Evolutionary conservation across 2,329 filamentous ascomycete species (phyloP), one percentile per base, ranked within the genome.

Genomic region (Ramularia endophylla): DNA sequence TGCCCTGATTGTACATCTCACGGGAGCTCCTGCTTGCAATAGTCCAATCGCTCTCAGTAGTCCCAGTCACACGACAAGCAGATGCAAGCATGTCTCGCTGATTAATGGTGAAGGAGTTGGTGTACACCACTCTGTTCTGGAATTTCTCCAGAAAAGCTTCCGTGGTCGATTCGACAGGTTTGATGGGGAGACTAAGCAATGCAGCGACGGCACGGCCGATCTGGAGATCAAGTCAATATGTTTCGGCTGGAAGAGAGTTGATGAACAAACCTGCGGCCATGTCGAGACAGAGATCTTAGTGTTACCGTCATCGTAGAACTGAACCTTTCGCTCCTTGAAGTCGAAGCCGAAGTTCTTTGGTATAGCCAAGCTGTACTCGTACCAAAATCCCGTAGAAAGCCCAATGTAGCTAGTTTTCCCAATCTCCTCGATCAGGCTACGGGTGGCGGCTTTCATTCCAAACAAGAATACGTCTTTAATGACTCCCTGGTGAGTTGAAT

Each of bases 51-150:
- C 59, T 62, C 28, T 80, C 74, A 1, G 63, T 73, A 0, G 73
- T 77, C 0, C 72, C 72, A 0, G 75, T 74, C 3, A 80, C 79
- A 0, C 74, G 72, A 52, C 80, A 69, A 9, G 81, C 61, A n/a
- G 71, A 73, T 28, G 74, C 72, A 40, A 85, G 69, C 66, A 85
- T 84, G 8, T 85, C 80, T 8, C 70, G 68, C 59, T 86, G 82
- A 44, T 62, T 77, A 45, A 80, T 51, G 8, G 64, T 58, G 63
- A 83, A 85, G 46, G 74, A 80, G 6, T 66, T 68, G 8, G 81
- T 50, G 50, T 70, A 76, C 2, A 81, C 54, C 0, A 53, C 48
- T 36, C 69, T 67, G 58, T 80, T 77, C 2, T 64, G 60, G 51
- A 66, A 78, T 25, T 58, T 30, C 16, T 49, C 47, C 5, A 52